Evolutionary conservation across 371 early-diverging fungal genomes (phyloP).

Genomic region (Lichtheimia ornata): DNA sequence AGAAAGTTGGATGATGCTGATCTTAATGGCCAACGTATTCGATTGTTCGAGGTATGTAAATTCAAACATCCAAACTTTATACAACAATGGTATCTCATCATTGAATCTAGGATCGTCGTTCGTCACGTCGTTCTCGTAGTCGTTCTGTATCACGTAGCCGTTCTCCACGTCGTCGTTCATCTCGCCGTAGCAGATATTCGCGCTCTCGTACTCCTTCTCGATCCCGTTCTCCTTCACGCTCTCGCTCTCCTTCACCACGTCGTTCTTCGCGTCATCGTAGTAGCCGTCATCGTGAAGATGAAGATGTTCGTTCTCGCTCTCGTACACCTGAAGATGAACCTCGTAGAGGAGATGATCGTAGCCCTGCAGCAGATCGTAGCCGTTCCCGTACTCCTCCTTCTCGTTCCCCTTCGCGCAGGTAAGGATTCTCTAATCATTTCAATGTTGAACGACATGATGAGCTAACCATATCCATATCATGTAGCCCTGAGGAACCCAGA

Average conservation of each 20-base stretch:
- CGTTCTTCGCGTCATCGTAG: conserved; percentile 33
- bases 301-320: background rate
- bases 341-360: background rate
- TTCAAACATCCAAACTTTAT: background rate
- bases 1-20: conserved; percentile 86
- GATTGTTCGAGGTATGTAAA: conserved; percentile 72
- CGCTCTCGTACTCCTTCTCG: conserved; percentile 4
- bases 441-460: too few species aligned
- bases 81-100: background rate
- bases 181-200: conserved; percentile 32
- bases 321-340: background rate
- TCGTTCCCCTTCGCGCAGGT: background rate
- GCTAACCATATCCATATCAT: too few species aligned
- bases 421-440: too few species aligned
- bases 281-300: background rate
- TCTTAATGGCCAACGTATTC: conserved; percentile 77
- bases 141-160: conserved; percentile 42
- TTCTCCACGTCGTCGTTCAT: conserved; percentile 40
- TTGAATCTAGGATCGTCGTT: conserved; percentile 36
- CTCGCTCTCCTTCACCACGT: background rate
- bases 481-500: too few species aligned
- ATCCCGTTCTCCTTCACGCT: background rate
- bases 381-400: background rate
- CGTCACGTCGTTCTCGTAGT: conserved; percentile 31
- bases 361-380: background rate